Conservation (phyloP, 305 asterid species). For the Fraxinus velutina region DNA sequence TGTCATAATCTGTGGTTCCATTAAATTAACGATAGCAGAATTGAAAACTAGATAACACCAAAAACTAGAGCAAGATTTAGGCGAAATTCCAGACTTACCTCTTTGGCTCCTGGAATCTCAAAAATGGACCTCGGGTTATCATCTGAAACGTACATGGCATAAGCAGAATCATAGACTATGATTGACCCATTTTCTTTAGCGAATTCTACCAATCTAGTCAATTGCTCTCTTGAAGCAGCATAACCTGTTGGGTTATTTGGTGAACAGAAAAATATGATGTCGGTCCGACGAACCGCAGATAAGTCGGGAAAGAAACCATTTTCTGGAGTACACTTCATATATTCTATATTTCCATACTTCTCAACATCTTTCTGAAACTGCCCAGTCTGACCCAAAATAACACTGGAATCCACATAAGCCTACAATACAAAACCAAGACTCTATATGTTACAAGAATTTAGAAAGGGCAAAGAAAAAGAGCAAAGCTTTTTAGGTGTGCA, state of each 20-base stretch:
- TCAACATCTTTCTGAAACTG: slow-evolving; percentile 74
- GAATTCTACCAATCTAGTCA: slow-evolving; percentile 74
- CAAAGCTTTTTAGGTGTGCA: not conserved
- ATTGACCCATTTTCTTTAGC: slow-evolving; percentile 92
- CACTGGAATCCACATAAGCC: slow-evolving; percentile 98
- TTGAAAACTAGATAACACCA: not conserved
- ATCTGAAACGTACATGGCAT: slow-evolving; percentile 92
- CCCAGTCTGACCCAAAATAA: slow-evolving; percentile 93
- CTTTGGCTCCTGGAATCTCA: slow-evolving; percentile 97
- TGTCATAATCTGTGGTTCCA: not conserved
- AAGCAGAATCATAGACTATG: slow-evolving; percentile 90
- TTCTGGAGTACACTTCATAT: slow-evolving; percentile 92
- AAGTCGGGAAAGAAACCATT: slow-evolving; percentile 86
- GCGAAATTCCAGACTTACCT: slow-evolving; percentile 42
- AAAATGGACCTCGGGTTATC: slow-evolving; percentile 86
- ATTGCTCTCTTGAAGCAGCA: slow-evolving; percentile 89
- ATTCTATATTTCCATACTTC: slow-evolving; percentile 79
- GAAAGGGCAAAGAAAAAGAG: not conserved
- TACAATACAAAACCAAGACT: slow-evolving; percentile 24
- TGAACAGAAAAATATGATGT: slow-evolving; percentile 79
- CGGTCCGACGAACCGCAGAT: slow-evolving; percentile 55
- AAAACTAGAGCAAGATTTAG: not conserved
- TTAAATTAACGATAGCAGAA: not conserved
- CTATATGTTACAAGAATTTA: slow-evolving; percentile 7
- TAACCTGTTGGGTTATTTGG: slow-evolving; percentile 94